These are phyloP conservation scores for Neckera pumila DNA, from an alignment of 225 moss, liverwort and hornwort genomes.

Conservation along the genomic window DNA sequence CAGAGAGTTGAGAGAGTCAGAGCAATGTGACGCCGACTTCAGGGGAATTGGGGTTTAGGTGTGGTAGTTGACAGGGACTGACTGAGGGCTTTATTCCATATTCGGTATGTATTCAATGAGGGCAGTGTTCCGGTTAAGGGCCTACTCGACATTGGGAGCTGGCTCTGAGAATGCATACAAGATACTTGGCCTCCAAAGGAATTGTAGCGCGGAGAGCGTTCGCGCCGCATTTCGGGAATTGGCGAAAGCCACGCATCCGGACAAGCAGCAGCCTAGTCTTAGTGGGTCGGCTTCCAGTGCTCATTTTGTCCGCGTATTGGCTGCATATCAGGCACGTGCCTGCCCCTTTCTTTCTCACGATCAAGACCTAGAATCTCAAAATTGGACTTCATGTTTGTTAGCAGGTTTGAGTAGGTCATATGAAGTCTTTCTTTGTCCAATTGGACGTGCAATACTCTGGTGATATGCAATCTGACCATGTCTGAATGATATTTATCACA, in stretches of 20 bases:
- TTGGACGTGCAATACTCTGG: neutral
- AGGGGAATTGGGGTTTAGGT: neutral
- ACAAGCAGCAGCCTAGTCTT: conserved; percentile 51
- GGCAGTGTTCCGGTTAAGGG: conserved; percentile 1
- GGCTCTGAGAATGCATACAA: conserved; percentile 66
- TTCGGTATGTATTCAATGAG: conserved; percentile 3
- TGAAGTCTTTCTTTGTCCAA: neutral
- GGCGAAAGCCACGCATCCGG: conserved; percentile 95
- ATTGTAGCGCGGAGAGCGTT: conserved; percentile 38
- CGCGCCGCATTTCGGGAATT: conserved; percentile 63
- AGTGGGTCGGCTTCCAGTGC: conserved; percentile 29
- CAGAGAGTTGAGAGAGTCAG: neutral
- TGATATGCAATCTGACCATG: neutral
- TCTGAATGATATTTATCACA: neutral
- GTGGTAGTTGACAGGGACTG: neutral
- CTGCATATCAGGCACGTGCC: conserved; percentile 74
- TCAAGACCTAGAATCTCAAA: neutral
- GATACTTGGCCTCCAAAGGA: conserved; percentile 56
- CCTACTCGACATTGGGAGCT: conserved; percentile 10
- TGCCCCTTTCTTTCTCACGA: neutral
- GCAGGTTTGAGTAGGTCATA: neutral
- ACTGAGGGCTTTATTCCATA: neutral
- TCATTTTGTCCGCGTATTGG: conserved; percentile 78
- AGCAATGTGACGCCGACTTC: neutral
- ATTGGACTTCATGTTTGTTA: neutral